Evolutionary conservation across 2,329 filamentous ascomycete genomes (phyloP), one percentile per base, ranked within the genome.

Genomic region (Fusarium irregulare): DNA sequence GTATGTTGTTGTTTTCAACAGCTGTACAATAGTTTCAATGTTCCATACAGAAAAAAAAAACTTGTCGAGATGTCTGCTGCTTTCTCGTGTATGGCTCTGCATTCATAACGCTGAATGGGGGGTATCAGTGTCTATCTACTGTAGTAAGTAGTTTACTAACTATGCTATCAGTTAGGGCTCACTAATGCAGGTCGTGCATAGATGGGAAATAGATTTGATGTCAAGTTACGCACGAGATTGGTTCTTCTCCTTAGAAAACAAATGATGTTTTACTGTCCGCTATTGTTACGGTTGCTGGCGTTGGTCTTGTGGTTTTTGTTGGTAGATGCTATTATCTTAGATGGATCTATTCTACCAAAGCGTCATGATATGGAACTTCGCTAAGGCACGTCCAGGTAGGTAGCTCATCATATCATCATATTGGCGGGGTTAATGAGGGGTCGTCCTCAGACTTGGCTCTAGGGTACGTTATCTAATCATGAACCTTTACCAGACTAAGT

Each of bases 21-120:
- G 62, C 25, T 76, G 74, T 76, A 76, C 63, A 34, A 76, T 76
- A 76, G 73, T 64, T 65, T 51, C 55, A 51, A 45, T 20, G n/a
- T 54, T 23, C 54, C 41, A 69, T 23, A 60, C 44, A 69, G 53
- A 73, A 74, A 67, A 66, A 65, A 65, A 63, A 60, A 70, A 73
- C 57, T 72, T 66, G 66, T 68, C 56, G 66, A 67, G 23, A 62
- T n/a, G 28, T 40, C 25, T 30, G 27, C n/a, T 55, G 37, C 7
- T 23, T 21, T 40, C 14, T 41, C 14, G 12, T 45, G 4, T 51
- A 59, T 21, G 20, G 28, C 25, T 28, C 18, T 49, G 12, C 25
- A 37, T 45, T 16, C 8, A 13, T 28, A n/a, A 20, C 10, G 7
- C 20, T 34, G 16, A 34, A 40, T 9, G 14, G 27, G 12, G 27